Evolutionary conservation across 192 early-diverging fungal species (phyloP), one percentile per base, ranked within the genome.

Genomic region (Cetraspora pellucida): DNA sequence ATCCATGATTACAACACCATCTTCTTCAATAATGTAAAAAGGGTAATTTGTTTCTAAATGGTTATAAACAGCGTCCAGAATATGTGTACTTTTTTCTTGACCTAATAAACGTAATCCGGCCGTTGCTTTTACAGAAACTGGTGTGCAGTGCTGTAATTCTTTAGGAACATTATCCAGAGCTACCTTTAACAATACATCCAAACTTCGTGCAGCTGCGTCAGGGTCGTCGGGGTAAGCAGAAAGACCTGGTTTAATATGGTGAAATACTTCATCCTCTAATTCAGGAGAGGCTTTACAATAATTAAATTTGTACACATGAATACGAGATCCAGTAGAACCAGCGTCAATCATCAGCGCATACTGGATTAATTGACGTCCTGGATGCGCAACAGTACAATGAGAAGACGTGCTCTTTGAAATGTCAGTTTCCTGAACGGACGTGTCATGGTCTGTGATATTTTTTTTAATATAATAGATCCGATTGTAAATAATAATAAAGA

Each of bases 261-360:
- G 81, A 82, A 99, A 99, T 25, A 95, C 84, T 81, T 99, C 97
- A 77, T 92, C 86, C 74, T 98, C 97, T 60, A 98, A 83, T 75
- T 91, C 89, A 0, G 95, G 94, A 3, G 86, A 80, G 11, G 84
- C 80, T 71, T 94, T 91, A 84, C 97, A 99, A 84, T 94, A 91
- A 83, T 96, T 95, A 87, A 99, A 99, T 77, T 90, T 87, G 88
- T 98, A 99, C 58, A 96, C 94, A 79, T 99, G 97, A 77, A 99
- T 95, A 23, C 97, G 95, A 10, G 96, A 98, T 47, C 96, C 97
- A 21, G 95, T 96, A 4, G 95, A 97, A 4, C 97, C 97, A 27
- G 97, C 97, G 77, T 99, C 97, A 28, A 99, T 77, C 91, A 99
- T 96, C 21, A 99, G 82, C 44, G 92, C 95, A 83, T 96, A 96